Evolutionary conservation across 1,284 basidiomycete genomes (phyloP), one percentile per base, ranked within the genome.

Genomic region (Cryptococcus wingfieldii): DNA sequence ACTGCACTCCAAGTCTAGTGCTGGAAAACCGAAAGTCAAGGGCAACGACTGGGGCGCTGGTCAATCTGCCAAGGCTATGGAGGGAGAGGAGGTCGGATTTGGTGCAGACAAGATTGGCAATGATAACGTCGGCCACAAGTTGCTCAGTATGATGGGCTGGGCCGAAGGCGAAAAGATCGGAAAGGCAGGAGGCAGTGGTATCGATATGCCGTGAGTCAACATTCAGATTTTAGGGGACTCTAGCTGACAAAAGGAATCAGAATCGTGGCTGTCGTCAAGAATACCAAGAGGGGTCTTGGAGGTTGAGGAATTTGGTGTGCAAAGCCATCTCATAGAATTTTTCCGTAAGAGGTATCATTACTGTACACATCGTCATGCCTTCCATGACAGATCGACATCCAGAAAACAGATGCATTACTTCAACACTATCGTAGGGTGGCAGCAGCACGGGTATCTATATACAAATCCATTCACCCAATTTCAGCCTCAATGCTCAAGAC

Each of bases 91-190:
- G 28, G 76, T 77, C 7, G 76, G 76, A 10, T 67, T 69, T 38
- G 73, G 71, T 13, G 75, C 76, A 1, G 68, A 70, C 48, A 69
- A 64, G 56, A 74, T 77, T 50, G 76, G 75, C 7, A 52, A 59
- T 51, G 74, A 75, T 19, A 78, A 78, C 51, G 65, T 78, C n/a
- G 77, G 77, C 8, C 76, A 78, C 59, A 59, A 58, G 55, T 59
- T 78, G 58, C 57, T 78, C 34, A 72, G 70, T 38, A 72, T 60
- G 64, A 77, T 77, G 76, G 76, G 75, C 7, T 78, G 77, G 77
- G 68, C 64, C 8, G 72, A 76, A 53, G 77, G 77, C 19, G 64
- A 64, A 14, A 53, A 65, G 34, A 78, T 78, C 47, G 77, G 77
- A 9, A 59, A 61, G 39, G 64, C 65, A 4, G 74, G 64, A 14